Conservation (phyloP, 2,329 filamentous ascomycete genomes). For the Aspergillus sp. region DNA sequence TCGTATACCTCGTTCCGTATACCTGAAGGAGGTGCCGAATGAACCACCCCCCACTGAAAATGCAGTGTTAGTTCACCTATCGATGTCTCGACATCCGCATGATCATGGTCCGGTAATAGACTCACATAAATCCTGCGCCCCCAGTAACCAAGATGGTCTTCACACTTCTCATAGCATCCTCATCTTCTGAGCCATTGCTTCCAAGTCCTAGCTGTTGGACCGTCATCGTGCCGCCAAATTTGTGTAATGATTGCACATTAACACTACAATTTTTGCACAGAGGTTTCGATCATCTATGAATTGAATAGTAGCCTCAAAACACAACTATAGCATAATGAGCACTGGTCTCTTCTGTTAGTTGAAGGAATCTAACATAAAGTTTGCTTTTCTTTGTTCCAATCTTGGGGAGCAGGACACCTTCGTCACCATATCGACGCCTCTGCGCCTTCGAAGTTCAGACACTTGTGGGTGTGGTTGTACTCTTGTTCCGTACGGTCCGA, state of each 20-base stretch:
- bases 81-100: background rate
- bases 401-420: too few species aligned
- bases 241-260: background rate
- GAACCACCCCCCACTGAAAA: conserved; percentile 68
- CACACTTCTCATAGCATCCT: background rate
- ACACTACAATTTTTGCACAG: background rate
- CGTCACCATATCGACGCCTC: too few species aligned
- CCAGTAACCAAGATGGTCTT: conserved; percentile 9
- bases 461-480: too few species aligned
- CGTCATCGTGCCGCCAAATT: background rate
- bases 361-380: too few species aligned
- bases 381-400: too few species aligned
- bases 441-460: too few species aligned
- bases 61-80: background rate
- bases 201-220: background rate
- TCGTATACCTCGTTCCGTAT: conserved; percentile 70
- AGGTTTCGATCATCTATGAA: background rate
- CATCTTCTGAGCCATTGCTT: background rate
- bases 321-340: background rate
- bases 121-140: conserved; percentile 11
- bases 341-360: too few species aligned
- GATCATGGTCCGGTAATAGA: background rate
- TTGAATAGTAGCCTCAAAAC: background rate
- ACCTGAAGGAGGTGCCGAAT: conserved; percentile 75
- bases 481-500: too few species aligned